Conservation (phyloP, 495 filamentous ascomycete species). For the Cercophora newfieldiana region DNA sequence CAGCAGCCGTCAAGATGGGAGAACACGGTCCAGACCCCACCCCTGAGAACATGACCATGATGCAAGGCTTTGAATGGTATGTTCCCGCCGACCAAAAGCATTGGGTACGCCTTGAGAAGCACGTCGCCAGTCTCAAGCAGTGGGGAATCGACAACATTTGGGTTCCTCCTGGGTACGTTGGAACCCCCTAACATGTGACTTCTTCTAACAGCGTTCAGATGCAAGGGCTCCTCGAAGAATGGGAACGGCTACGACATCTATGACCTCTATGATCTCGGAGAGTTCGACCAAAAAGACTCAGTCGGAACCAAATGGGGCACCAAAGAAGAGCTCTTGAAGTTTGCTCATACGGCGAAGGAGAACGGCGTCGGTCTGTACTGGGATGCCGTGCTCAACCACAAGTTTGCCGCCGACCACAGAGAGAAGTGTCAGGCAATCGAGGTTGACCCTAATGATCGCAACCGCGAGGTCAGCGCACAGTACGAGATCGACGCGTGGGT, state of each 20-base stretch:
- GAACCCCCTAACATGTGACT: neutral
- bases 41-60: constrained; percentile 58
- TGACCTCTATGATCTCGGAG: constrained; percentile 73
- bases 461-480: constrained; percentile 53
- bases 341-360: constrained; percentile 53
- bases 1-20: constrained; percentile 14
- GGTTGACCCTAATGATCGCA: constrained; percentile 62
- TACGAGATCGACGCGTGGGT: constrained; percentile 70
- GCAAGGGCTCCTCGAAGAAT: constrained; percentile 63
- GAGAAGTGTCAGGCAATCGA: constrained; percentile 62
- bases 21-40: constrained; percentile 21
- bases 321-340: constrained; percentile 59
- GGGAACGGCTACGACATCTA: constrained; percentile 80
- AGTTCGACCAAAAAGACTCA: constrained; percentile 71
- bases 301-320: constrained; percentile 72
- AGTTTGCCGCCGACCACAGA: constrained; percentile 64
- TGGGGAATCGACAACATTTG: constrained; percentile 68
- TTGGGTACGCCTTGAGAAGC: constrained; percentile 59
- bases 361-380: constrained; percentile 62
- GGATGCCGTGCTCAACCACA: constrained; percentile 79
- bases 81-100: constrained; percentile 63
- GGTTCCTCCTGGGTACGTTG: constrained; percentile 61
- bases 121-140: constrained; percentile 55
- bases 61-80: constrained; percentile 79
- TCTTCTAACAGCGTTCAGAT: constrained; percentile 30